Evolutionary conservation across 1,139 yeast genomes (phyloP).

Genomic region (Taphrina populina): DNA sequence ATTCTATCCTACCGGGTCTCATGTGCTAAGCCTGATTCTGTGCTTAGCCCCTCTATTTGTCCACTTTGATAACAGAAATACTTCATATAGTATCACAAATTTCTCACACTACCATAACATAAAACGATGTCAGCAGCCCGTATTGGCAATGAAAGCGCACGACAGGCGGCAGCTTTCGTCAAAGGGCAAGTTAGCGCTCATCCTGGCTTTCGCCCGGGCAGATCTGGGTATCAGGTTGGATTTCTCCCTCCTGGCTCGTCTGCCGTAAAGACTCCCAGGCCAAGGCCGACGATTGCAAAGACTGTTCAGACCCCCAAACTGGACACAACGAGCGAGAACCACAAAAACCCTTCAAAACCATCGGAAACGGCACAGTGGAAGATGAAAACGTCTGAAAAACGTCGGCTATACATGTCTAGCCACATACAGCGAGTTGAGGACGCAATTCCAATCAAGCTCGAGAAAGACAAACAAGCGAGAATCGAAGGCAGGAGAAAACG

Average conservation of each 20-base stretch:
- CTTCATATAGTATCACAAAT: too few relatives aligned
- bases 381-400: constrained; percentile 11
- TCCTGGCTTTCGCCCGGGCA: constrained; percentile 18
- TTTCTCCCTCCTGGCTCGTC: constrained; percentile 15
- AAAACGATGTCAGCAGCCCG: too few relatives aligned
- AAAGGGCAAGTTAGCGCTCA: constrained; percentile 20
- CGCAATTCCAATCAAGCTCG: constrained; percentile 4
- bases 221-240: constrained; percentile 16
- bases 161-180: constrained; percentile 9
- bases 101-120: too few relatives aligned
- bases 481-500: constrained; percentile 11
- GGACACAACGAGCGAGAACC: neutral
- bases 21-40: too few relatives aligned
- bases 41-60: too few relatives aligned
- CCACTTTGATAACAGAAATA: too few relatives aligned
- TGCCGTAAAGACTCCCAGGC: constrained; percentile 10
- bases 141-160: constrained; percentile 4
- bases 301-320: constrained; percentile 12
- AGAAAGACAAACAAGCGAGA: constrained; percentile 7
- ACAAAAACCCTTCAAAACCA: neutral
- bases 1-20: too few relatives aligned
- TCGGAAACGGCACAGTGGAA: too few relatives aligned
- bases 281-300: constrained; percentile 9
- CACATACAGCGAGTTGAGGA: constrained; percentile 6
- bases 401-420: constrained; percentile 15